Base-by-base conservation (phyloP, 1,139 yeast species). In the Blastobotrys niveus region DNA sequence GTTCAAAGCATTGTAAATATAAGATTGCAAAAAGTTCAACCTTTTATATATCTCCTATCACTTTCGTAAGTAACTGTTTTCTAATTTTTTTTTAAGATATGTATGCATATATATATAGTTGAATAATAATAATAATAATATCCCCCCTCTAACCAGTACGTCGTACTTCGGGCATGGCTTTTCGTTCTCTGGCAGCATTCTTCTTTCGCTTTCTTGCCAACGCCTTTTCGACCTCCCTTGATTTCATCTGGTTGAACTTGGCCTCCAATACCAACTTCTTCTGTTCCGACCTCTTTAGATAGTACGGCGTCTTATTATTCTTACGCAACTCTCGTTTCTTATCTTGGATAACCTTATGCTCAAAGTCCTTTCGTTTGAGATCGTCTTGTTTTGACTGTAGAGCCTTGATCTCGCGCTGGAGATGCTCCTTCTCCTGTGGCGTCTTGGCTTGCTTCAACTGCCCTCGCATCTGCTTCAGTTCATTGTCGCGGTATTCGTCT, bases 191-290 rank as follows among this genome's bases (percentile, higher is more conserved):
- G 57, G 96, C 95, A 61, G 89, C 73, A 63, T 86, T 78, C 76
- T 82, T 85, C 83, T 89, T 89, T 61, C 97, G 78, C 75, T 89
- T 85, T 62, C 96, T 77, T 67, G 88, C 96, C 76, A 91, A 77
- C 32, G 83, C 88, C 73, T 82, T 83, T 55, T 84, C 89, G 58
- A 95, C 76, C 62, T 91, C 96, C 49, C 75, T 73, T 37, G 82
- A 70, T 69, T 79, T 85, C 96, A 91, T 84, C 48, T 71, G 67
- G 52, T 86, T 93, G 68, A 82, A 91, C 65, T 85, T 85, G 64
- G 91, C 95, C 67, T 83, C 83, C 60, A 88, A 89, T 43, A 91
- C 72, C 61, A 91, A 74, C 67, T 85, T 87, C 51, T 93, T 72
- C 70, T 85, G 80, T 52, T 89, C 97, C 47, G 68, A 74, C 54